phyloP scores from a whole-genome alignment of 2,329 filamentous ascomycete genomes.

The Aspergillus ruber region DNA sequence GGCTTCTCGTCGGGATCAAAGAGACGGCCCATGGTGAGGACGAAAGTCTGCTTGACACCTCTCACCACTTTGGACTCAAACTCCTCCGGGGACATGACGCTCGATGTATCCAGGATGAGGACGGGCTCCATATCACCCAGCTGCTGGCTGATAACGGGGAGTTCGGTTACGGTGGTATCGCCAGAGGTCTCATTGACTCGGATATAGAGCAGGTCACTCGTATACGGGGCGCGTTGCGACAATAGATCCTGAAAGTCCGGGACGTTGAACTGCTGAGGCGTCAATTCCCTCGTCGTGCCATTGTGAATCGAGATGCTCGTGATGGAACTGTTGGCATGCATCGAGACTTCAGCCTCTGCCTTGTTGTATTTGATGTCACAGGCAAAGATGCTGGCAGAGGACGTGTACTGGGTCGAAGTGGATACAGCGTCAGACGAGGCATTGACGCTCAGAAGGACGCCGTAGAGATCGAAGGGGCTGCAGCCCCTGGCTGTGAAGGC shows the following conservation, averaged over 20 bases:
- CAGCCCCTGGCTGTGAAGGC: conserved; percentile 22
- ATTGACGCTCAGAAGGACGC: conserved; percentile 26
- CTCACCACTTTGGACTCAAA: conserved; percentile 21
- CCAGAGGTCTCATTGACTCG: conserved; percentile 21
- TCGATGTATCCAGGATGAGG: conserved; percentile 23
- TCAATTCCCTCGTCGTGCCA: conserved; percentile 14
- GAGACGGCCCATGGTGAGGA: conserved; percentile 24
- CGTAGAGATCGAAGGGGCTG: conserved; percentile 26
- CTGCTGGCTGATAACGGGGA: conserved; percentile 27
- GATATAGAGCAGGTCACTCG: conserved; percentile 29
- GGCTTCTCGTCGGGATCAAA: conserved; percentile 24
- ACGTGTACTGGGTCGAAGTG: conserved; percentile 10
- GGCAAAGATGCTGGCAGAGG: conserved; percentile 24
- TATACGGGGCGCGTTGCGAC: conserved; percentile 25
- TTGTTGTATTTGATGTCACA: conserved; percentile 25
- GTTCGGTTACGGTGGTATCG: conserved; percentile 20
- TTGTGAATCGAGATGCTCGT: conserved; percentile 16
- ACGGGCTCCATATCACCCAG: conserved; percentile 24
- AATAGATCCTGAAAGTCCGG: conserved; percentile 25
- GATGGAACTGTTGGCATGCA: conserved; percentile 31
- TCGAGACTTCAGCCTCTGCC: conserved; percentile 20
- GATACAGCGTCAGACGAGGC: conserved; percentile 10
- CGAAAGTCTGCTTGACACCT: conserved; percentile 24
- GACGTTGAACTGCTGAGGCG: conserved; percentile 21
- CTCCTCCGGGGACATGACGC: conserved; percentile 21